phyloP scores from a whole-genome alignment of 2,329 filamentous ascomycete genomes.

The Didymellaceae sp. region DNA sequence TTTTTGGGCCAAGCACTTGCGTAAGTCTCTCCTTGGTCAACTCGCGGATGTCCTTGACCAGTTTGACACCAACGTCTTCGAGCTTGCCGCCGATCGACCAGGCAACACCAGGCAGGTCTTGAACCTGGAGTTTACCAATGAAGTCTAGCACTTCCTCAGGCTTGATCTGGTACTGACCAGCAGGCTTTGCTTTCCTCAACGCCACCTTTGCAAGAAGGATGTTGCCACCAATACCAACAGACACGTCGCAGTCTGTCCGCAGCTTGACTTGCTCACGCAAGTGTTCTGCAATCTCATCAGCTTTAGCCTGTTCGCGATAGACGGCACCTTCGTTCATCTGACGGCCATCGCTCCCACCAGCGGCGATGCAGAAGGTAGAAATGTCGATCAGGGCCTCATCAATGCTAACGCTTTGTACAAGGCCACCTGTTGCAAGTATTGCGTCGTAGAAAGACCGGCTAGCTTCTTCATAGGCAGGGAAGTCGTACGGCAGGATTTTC shows the following conservation, averaged over 20 bases:
- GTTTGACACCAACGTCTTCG: conserved; percentile 81
- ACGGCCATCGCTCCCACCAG: conserved; percentile 70
- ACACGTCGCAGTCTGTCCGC: conserved; percentile 84
- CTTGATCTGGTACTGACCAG: conserved; percentile 87
- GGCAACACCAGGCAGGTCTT: conserved; percentile 89
- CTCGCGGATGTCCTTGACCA: conserved; percentile 82
- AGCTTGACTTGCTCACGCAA: conserved; percentile 74
- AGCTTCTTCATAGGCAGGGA: conserved; percentile 90
- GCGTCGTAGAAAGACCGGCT: conserved; percentile 87
- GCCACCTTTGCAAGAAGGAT: conserved; percentile 92
- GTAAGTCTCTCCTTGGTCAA: conserved; percentile 77
- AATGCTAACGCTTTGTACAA: conserved; percentile 95
- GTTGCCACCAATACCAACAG: conserved; percentile 89
- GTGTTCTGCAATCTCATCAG: conserved; percentile 70
- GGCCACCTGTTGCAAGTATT: conserved; percentile 77
- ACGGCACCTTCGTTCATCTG: conserved; percentile 71
- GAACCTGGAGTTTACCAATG: conserved; percentile 77
- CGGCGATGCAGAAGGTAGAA: conserved; percentile 71
- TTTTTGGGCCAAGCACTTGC: conserved; percentile 83
- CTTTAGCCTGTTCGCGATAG: conserved; percentile 79
- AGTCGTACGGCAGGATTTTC: conserved; percentile 93
- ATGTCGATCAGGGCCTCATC: conserved; percentile 93
- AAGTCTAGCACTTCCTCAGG: conserved; percentile 79
- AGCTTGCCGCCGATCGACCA: conserved; percentile 87
- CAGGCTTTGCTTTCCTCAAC: conserved; percentile 88